Conservation (phyloP, 1,284 basidiomycete species). For the Moesziomyces globuligerus region DNA sequence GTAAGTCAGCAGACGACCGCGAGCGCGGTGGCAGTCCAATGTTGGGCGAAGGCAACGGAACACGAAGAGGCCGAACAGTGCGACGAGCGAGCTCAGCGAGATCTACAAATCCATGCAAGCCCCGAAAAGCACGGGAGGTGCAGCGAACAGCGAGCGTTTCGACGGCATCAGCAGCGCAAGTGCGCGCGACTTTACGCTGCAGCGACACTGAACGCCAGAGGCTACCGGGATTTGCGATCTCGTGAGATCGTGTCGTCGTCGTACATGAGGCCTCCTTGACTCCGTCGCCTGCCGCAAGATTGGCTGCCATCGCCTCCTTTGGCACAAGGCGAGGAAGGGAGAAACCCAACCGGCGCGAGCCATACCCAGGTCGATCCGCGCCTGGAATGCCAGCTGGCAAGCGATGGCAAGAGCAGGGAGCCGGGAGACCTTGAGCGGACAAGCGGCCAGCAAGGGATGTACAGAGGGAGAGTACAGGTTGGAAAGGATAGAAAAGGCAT, state of each 20-base stretch:
- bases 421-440: background rate
- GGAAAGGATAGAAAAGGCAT: slow-evolving; percentile 20
- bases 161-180: background rate
- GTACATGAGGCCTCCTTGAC: background rate
- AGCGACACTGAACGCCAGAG: background rate
- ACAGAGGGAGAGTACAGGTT: slow-evolving; percentile 17
- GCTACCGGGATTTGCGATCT: background rate
- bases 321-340: background rate
- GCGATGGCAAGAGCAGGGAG: too few species aligned
- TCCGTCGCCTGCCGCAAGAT: background rate
- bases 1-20: slow-evolving; percentile 20
- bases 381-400: too few species aligned
- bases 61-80: slow-evolving; percentile 2
- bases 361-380: background rate
- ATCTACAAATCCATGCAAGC: too few species aligned
- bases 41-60: slow-evolving; percentile 1
- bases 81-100: too few species aligned
- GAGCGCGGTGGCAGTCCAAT: slow-evolving; percentile 14
- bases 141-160: background rate
- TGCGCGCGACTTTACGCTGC: background rate
- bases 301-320: background rate
- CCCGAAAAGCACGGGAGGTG: background rate
- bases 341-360: background rate
- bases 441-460: background rate
- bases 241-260: background rate